A percentile compares a stretch with the other conserved stretches of the same genome.
Evolutionary conservation across 2,329 filamentous ascomycete genomes (phyloP).

Genomic region (Xylariales sp.): DNA sequence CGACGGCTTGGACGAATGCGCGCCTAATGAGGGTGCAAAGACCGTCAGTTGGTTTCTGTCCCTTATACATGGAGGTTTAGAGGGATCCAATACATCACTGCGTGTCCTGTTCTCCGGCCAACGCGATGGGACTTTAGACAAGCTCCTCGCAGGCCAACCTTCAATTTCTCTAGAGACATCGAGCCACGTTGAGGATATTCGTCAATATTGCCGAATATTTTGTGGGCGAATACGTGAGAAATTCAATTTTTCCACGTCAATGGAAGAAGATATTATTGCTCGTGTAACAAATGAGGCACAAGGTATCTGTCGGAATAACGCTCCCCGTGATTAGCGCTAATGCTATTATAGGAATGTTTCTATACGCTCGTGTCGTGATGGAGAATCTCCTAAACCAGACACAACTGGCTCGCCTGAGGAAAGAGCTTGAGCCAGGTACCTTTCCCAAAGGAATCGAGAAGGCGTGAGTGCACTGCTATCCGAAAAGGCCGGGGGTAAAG

Average conservation of each 20-base stretch:
- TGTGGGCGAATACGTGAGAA: neutral
- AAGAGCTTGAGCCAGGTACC: conserved; percentile 24
- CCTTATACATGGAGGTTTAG: neutral
- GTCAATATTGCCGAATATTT: neutral
- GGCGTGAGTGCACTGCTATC: neutral
- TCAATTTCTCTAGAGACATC: conserved; percentile 22
- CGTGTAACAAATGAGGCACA: neutral
- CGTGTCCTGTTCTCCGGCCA: conserved; percentile 30
- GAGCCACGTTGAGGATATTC: neutral
- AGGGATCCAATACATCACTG: neutral
- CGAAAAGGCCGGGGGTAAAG: neutral
- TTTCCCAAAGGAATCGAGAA: conserved; percentile 16
- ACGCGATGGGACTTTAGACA: conserved; percentile 30
- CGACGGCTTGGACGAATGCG: conserved; percentile 31
- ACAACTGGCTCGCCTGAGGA: neutral
- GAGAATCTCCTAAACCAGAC: conserved; percentile 28
- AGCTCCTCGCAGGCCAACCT: conserved; percentile 18
- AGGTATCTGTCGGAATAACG: neutral
- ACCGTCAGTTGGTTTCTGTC: conserved; percentile 24
- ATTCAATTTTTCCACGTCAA: neutral
- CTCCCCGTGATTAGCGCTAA: no score
- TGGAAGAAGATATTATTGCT: neutral
- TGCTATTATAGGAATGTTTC: conserved; percentile 22
- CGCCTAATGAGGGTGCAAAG: conserved; percentile 17
- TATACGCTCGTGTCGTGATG: conserved; percentile 25